Conservation (phyloP, 1,139 yeast species). For the Suhomyces bolitotheri region DNA sequence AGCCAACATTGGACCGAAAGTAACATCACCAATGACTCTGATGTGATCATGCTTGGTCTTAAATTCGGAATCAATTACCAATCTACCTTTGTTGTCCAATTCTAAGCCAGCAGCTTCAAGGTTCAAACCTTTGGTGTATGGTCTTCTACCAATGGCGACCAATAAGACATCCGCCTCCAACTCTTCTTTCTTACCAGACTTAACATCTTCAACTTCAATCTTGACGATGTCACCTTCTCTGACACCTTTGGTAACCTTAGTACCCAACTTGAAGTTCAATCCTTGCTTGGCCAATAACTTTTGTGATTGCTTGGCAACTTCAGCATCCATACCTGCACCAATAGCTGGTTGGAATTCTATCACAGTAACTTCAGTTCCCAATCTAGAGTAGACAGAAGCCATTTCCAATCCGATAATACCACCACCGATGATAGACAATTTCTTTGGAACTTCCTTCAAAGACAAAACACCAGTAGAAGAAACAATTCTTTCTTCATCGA, state of each 20-base stretch:
- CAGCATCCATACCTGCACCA: constrained; percentile 96
- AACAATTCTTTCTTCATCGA: constrained; percentile 97
- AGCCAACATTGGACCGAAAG: constrained; percentile 99
- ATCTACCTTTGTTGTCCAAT: constrained; percentile 86
- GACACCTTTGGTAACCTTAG: constrained; percentile 85
- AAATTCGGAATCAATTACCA: constrained; percentile 91
- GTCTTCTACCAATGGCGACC: constrained; percentile 99
- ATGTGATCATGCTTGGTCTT: constrained; percentile 91
- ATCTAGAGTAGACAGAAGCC: constrained; percentile 97
- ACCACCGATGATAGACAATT: constrained; percentile 93
- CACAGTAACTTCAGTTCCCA: constrained; percentile 94
- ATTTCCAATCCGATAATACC: constrained; percentile 99
- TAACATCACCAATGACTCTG: constrained; percentile 97
- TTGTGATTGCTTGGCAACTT: constrained; percentile 86
- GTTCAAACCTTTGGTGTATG: constrained; percentile 87
- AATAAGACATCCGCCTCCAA: constrained; percentile 89
- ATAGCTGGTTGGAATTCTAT: constrained; percentile 87
- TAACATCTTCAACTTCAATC: constrained; percentile 86
- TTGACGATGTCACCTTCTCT: constrained; percentile 87
- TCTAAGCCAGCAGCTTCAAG: constrained; percentile 89
- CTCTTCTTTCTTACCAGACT: constrained; percentile 76
- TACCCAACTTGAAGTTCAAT: constrained; percentile 84
- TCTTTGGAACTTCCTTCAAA: constrained; percentile 87
- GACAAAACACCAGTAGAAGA: constrained; percentile 91
- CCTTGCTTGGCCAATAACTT: constrained; percentile 94